Evolutionary conservation across 164 flowering plant genomes (phyloP).

Genomic region (Pachysandra terminalis): DNA sequence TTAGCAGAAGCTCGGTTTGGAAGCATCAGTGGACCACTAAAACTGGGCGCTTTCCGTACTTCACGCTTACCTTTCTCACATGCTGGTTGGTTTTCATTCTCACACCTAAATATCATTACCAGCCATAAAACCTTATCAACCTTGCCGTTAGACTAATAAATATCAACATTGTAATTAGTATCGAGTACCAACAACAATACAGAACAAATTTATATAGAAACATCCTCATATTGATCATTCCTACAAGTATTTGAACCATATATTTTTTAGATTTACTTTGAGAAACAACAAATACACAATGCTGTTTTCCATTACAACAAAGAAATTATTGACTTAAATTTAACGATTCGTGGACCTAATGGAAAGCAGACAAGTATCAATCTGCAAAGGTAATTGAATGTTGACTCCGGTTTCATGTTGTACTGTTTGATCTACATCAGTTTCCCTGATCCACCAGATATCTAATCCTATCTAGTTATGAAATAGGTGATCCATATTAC

Average conservation of each 20-base stretch:
- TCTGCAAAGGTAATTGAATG: too few species aligned
- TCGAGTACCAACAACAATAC: too few species aligned
- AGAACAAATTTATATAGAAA: too few species aligned
- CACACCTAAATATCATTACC: conserved; percentile 43
- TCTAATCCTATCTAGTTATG: too few species aligned
- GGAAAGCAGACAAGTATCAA: background rate
- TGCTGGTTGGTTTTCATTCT: conserved; percentile 44
- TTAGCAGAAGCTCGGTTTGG: conserved; percentile 96
- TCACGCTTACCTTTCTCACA: conserved; percentile 46
- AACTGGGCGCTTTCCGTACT: conserved; percentile 63
- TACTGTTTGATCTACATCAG: too few species aligned
- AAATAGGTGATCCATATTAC: too few species aligned
- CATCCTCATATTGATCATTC: background rate
- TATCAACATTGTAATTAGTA: too few species aligned
- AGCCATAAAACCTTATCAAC: background rate
- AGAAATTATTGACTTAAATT: background rate
- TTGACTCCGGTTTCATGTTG: too few species aligned
- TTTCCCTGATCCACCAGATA: too few species aligned
- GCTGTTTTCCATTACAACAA: background rate
- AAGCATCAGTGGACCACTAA: conserved; percentile 95
- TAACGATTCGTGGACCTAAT: background rate
- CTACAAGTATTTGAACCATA: too few species aligned
- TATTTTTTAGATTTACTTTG: background rate
- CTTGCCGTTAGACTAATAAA: too few species aligned
- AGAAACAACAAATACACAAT: background rate